Conservation (phyloP, 2,329 filamentous ascomycete genomes). For the Penicillium corylophilum region DNA sequence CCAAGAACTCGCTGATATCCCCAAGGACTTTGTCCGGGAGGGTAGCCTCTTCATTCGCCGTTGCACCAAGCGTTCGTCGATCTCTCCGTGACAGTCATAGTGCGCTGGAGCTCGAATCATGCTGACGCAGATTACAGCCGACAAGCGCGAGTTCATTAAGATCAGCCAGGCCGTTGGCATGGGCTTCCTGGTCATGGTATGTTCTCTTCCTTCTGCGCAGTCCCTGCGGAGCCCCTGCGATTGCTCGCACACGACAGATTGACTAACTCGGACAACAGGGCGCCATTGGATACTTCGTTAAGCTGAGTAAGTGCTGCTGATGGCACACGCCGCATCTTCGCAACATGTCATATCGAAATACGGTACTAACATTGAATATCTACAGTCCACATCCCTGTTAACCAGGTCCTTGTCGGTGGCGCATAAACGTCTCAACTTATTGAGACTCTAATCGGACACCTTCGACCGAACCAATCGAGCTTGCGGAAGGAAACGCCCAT, state of each 20-base stretch:
- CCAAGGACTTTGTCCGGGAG: constrained; percentile 54
- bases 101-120: background rate
- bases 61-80: constrained; percentile 49
- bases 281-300: constrained; percentile 60
- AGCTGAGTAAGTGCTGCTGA: constrained; percentile 51
- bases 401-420: constrained; percentile 52
- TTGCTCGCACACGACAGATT: background rate
- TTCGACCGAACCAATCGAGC: background rate
- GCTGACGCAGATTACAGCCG: constrained; percentile 44
- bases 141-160: constrained; percentile 61
- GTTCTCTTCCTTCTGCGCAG: background rate
- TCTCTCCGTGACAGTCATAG: background rate
- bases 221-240: background rate
- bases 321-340: background rate
- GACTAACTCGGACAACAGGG: constrained; percentile 32
- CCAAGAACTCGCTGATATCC: constrained; percentile 61
- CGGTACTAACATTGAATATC: constrained; percentile 13
- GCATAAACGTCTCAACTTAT: constrained; percentile 28
- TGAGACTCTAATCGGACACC: background rate
- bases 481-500: background rate
- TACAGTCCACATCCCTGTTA: constrained; percentile 51
- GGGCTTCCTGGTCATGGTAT: constrained; percentile 58
- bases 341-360: background rate
- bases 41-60: constrained; percentile 50
- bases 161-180: constrained; percentile 61